Base-by-base conservation (phyloP, 768 basidiomycete genomes). In the Pseudohyphozyma bogoriensis region DNA sequence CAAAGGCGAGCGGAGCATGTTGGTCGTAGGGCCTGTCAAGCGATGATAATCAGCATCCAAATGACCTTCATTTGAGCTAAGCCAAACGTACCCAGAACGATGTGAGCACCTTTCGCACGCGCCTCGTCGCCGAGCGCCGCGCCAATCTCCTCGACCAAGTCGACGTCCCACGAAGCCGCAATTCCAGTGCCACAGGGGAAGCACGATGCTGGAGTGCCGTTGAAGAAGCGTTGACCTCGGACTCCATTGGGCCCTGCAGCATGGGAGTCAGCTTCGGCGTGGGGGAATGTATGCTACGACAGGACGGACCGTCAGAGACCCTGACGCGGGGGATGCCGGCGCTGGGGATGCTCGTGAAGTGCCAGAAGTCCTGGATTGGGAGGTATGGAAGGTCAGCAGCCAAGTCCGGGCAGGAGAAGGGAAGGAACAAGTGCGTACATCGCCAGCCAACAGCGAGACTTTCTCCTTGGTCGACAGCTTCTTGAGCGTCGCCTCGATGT, bases 151-250 rank as follows among this genome's bases (percentile, higher is more conserved):
- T 62, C 62, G 16, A 78, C 77, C 10, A 83, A 77, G 7, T 78
- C 78, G 4, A 78, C 65, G 58, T 83, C 81, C 64, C 82, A 83
- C 0, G 81, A 79, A 10, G 81, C 78, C 9, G 78, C 82, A 7
- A 83, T 67, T 13, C 79, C 81, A 5, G 81, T 82, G 10, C 80
- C 80, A 3, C 77, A 77, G 0, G 82, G 82, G 71, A 82, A 81
- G 63, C 81, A 82, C 56, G 78, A 80, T 2, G 81, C 75, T 0
- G 80, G 79, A 12, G 78, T 16, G 15, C 66, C 59, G 32, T 60
- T 61, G 57, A 62, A 67, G 39, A 62, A 67, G 36, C 50, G 54
- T 12, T 45, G 32, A 0, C 68, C 66, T 7, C 66, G 57, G 3
- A 63, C 58, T 8, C 68, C 68, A 39, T 67, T 65, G 37, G 68